Base-by-base conservation (phyloP, 495 filamentous ascomycete species). In the Usnea hakonensis region DNA sequence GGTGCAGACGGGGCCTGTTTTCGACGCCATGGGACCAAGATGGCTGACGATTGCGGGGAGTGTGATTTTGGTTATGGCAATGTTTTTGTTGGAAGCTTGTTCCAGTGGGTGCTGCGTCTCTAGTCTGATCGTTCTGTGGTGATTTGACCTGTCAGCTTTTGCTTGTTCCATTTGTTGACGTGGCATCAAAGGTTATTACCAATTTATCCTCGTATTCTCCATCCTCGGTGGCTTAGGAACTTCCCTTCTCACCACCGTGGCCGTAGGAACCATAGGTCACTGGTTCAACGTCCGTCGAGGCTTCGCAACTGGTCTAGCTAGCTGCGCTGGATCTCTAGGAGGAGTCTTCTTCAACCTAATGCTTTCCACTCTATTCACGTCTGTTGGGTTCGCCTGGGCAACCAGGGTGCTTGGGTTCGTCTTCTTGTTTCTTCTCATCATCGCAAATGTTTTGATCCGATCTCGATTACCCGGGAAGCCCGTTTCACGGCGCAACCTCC, bases 1-100 rank as follows among this genome's bases (percentile, higher is more conserved):
- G n/a, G 72, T 85, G n/a, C 79, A 81, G 59, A 75, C 83, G 19
- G 84, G 81, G 3, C 81, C 81, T 9, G 71, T 84, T 38, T 86
- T 87, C 60, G 84, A 86, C 67, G 76, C 77, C 30, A 74, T 77
- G 40, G 84, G 83, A 2, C 82, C 83, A 1, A 74, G 78, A 21
- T 65, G 75, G 55, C 71, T 86, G 3, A 70, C 85, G 7, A 60
- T 77, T 8, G 67, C 71, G 11, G 84, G 84, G 8, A 78, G 76
- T 8, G 62, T 82, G 1, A 72, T 74, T 43, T 60, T 82, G 43
- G 76, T 85, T 35, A 76, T 70, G 16, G 73, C 77, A 60, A 73
- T 81, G 58, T 71, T 84, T 57, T 66, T 77, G 9, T 37, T 83
- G 26, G 78, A 64, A 10, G 55, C 69, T 46, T 70, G 71, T 65